phyloP scores from a whole-genome alignment of 2,329 filamentous ascomycete species.

The Fusarium subtropicale region DNA sequence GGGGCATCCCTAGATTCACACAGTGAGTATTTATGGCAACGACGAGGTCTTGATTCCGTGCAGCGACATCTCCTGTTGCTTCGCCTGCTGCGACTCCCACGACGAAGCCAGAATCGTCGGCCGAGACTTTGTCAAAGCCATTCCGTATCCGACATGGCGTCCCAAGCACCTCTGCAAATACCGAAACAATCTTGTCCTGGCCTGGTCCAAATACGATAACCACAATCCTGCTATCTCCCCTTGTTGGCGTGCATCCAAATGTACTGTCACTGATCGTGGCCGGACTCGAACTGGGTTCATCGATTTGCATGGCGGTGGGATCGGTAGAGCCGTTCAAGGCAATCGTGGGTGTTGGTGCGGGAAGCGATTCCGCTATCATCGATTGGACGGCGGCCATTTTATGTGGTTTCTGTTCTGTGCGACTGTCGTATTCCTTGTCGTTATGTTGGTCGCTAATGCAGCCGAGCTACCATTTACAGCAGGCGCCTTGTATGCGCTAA shows the following conservation, averaged over 20 bases:
- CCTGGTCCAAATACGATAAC: slow-evolving; percentile 76
- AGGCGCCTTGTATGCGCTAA: slow-evolving; percentile 20
- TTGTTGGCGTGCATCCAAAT: slow-evolving; percentile 60
- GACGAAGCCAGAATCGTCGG: slow-evolving; percentile 71
- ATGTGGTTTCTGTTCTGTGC: slow-evolving; percentile 1
- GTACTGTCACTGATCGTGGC: slow-evolving; percentile 53
- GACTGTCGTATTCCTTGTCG: slow-evolving; percentile 8
- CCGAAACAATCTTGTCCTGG: slow-evolving; percentile 78
- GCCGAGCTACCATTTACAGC: slow-evolving; percentile 29
- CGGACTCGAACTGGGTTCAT: slow-evolving; percentile 52
- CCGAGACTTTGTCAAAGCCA: slow-evolving; percentile 65
- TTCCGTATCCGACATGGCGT: slow-evolving; percentile 73
- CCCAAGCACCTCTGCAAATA: slow-evolving; percentile 83
- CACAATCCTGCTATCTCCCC: slow-evolving; percentile 68
- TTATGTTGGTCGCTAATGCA: slow-evolving; percentile 12
- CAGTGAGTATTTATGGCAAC: slow-evolving; percentile 82
- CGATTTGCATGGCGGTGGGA: slow-evolving; percentile 50
- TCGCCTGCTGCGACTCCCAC: slow-evolving; percentile 71
- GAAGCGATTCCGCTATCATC: slow-evolving; percentile 51
- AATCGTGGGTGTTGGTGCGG: slow-evolving; percentile 44
- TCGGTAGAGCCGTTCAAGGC: slow-evolving; percentile 44
- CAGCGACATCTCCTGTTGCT: slow-evolving; percentile 67
- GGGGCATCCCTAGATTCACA: slow-evolving; percentile 75
- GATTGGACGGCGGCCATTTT: slow-evolving; percentile 57
- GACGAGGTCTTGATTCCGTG: slow-evolving; percentile 68